Conservation (phyloP, 768 basidiomycete species). For the Suillus discolor region DNA sequence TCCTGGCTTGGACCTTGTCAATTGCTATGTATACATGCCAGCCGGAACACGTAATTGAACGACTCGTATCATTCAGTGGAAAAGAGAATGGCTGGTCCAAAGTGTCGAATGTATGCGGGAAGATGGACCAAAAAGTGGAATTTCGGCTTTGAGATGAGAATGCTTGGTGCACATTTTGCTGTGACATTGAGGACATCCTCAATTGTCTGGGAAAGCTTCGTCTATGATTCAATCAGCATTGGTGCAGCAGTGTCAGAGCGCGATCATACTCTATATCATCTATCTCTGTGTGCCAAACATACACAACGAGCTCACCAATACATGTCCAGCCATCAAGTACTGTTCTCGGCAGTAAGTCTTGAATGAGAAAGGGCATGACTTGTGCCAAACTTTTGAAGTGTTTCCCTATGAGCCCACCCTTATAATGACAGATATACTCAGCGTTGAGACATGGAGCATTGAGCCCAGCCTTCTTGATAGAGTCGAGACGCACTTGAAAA, state of each 20-base stretch:
- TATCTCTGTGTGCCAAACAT: slow-evolving; percentile 48
- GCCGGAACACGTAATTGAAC: slow-evolving; percentile 27
- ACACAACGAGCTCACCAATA: slow-evolving; percentile 33
- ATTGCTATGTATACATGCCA: slow-evolving; percentile 23
- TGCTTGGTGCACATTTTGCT: slow-evolving; percentile 27
- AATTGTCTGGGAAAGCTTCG: slow-evolving; percentile 20
- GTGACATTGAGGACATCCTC: slow-evolving; percentile 21
- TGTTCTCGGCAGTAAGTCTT: slow-evolving; percentile 30
- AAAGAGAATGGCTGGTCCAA: slow-evolving; percentile 33
- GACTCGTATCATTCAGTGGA: slow-evolving; percentile 33
- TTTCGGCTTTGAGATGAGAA: slow-evolving; percentile 30
- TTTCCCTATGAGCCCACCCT: slow-evolving; percentile 32
- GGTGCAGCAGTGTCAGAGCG: not conserved
- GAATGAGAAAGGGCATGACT: slow-evolving; percentile 30
- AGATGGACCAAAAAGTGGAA: slow-evolving; percentile 36
- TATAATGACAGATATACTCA: slow-evolving; percentile 35
- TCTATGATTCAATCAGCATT: slow-evolving; percentile 7
- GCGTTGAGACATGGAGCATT: slow-evolving; percentile 26
- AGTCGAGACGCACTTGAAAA: slow-evolving; percentile 27
- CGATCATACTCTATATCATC: slow-evolving; percentile 27
- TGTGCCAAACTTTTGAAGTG: slow-evolving; percentile 36
- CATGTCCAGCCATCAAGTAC: slow-evolving; percentile 18
- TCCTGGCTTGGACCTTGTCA: slow-evolving; percentile 18
- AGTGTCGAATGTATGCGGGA: slow-evolving; percentile 26
- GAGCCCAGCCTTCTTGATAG: slow-evolving; percentile 24